phyloP scores from a whole-genome alignment of 768 basidiomycete genomes.

The Lentinula guzmanii region DNA sequence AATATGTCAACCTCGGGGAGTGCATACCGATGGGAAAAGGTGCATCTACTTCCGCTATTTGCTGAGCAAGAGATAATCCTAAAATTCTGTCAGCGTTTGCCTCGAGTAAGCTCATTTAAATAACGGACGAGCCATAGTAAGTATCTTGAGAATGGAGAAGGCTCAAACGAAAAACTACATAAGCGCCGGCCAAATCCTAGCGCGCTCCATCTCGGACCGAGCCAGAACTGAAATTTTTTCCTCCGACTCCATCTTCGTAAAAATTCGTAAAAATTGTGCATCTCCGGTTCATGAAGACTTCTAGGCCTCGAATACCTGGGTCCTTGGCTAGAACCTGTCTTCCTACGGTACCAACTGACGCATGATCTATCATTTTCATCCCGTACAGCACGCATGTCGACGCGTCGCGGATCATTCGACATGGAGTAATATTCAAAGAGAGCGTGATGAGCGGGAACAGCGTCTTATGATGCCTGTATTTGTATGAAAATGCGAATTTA shows the following conservation, averaged over 20 bases:
- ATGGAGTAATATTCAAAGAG: not conserved
- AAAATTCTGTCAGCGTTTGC: not conserved
- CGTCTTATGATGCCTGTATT: not conserved
- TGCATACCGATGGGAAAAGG: slow-evolving; percentile 55
- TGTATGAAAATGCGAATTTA: not conserved
- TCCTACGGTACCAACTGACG: not conserved
- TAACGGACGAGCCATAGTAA: not conserved
- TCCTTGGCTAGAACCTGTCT: not conserved
- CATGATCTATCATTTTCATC: not conserved
- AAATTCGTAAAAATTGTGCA: not conserved
- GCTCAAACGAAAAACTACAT: not conserved
- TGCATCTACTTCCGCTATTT: slow-evolving; percentile 76
- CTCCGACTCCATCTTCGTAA: not conserved
- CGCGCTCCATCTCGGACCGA: not conserved
- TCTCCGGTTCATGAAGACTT: not conserved
- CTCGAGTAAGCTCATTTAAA: not conserved
- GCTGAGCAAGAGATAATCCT: slow-evolving; percentile 61
- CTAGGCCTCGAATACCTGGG: not conserved
- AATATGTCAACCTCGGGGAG: slow-evolving; percentile 2
- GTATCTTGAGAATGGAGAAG: not conserved
- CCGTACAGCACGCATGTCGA: not conserved
- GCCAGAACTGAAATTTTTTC: not conserved
- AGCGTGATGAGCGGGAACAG: not conserved
- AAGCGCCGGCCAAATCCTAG: not conserved
- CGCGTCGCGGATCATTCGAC: not conserved